Evolutionary conservation across 129 eudicot genomes (phyloP), one percentile per base, ranked within the genome.

Genomic region (Ambrosia trifida): DNA sequence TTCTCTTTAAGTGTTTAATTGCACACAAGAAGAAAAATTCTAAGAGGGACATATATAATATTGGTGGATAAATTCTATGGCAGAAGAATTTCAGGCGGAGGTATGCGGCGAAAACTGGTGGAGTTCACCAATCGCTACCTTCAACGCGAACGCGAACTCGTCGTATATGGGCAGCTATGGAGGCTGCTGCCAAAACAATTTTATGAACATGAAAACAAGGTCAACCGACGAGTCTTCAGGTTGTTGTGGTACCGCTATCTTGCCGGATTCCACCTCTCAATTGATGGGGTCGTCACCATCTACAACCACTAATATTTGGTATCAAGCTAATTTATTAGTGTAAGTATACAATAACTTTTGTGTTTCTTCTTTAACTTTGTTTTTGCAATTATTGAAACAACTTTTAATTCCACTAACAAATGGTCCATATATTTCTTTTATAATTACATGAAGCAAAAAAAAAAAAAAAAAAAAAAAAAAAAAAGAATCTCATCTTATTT

Each of bases 1-100:
- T 51, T 51, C 58, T 51, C 28, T 51, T 10, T 8, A 17, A 51
- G 58, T 17, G 11, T 18, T 51, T 17, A 51, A 51, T 51, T 16
- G 11, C 14, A 11, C 50, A 45, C 50, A 45, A 45, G 12, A 17
- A 63, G 57, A 50, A 28, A 47, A 18, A 62, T 5, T 35, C 52
- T 24, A 46, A 11, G 33, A 7, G 18, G 30, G 57, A n/a, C 16
- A n/a, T 12, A 24, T 24, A 24, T 24, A 24, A 24, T 24, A 36
- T 11, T 14, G 17, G 63, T 38, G n/a, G 30, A 49, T 33, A 69
- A 28, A 2, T 28, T n/a, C 45, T 11, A 78, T 78, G 82, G 77
- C 82, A 31, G 82, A 78, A 70, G 82, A 78, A 71, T 78, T 78
- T 78, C 77, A 70, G 77, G 77, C 66, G 14, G 82, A 78, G 62